A percentile compares a stretch with the other conserved stretches of the same genome.
phyloP scores from a whole-genome alignment of 1,284 basidiomycete species.

The Golubevia pallescens region DNA sequence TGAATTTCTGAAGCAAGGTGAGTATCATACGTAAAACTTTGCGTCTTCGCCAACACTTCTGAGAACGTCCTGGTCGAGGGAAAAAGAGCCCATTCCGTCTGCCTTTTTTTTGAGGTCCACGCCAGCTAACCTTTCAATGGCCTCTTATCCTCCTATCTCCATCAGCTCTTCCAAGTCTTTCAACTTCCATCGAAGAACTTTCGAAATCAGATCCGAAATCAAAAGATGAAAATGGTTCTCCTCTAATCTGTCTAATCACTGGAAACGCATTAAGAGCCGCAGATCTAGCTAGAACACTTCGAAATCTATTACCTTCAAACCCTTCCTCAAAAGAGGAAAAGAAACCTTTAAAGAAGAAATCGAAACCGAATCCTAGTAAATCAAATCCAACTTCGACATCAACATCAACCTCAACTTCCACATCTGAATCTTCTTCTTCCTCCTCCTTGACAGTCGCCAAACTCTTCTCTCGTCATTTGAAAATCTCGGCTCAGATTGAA shows the following conservation, averaged over 20 bases:
- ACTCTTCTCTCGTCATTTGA: conserved; percentile 59
- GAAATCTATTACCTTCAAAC: conserved; percentile 24
- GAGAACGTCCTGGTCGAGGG: too few relatives aligned
- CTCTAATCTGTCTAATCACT: conserved; percentile 36
- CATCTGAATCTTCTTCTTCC: too few relatives aligned
- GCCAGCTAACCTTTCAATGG: too few relatives aligned
- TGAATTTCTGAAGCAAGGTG: too few relatives aligned
- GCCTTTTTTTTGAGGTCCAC: too few relatives aligned
- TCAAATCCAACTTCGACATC: neutral
- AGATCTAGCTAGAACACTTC: conserved; percentile 35
- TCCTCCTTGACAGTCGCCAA: conserved; percentile 41
- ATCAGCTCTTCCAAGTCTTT: neutral
- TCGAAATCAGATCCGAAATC: conserved; percentile 13
- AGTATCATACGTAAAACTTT: too few relatives aligned
- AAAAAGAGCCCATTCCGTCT: too few relatives aligned
- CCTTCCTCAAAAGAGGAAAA: conserved; percentile 6
- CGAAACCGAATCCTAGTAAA: conserved; percentile 2
- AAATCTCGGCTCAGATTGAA: conserved; percentile 44
- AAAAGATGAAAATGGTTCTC: conserved; percentile 21
- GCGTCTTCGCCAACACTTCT: too few relatives aligned
- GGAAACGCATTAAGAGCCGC: conserved; percentile 55
- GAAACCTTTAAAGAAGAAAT: conserved; percentile 15
- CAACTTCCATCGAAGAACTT: conserved; percentile 8
- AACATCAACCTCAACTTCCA: conserved; percentile 4
- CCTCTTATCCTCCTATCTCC: too few relatives aligned